These are phyloP conservation scores for Conringia planisiliqua DNA, from an alignment of 345 rosid genomes.

Conservation along the genomic window DNA sequence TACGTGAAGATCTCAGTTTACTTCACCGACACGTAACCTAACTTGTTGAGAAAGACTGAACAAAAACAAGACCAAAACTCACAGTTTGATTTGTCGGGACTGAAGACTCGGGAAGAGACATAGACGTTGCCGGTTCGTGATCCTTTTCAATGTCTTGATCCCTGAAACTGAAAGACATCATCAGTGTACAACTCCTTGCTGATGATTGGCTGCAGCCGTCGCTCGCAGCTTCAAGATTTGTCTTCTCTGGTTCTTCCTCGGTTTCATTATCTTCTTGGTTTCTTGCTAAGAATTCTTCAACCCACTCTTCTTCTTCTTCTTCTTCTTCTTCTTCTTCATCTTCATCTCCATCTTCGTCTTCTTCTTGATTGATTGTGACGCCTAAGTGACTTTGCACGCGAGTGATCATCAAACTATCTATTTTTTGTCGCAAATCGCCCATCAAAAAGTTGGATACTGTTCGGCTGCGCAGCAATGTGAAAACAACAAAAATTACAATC, in stretches of 20 bases:
- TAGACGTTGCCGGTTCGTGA: conserved; percentile 35
- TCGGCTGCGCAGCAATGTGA: conserved; percentile 40
- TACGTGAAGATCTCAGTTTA: not conserved
- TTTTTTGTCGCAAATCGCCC: conserved; percentile 65
- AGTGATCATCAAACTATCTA: conserved; percentile 59
- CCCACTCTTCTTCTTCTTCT: conserved; percentile 19
- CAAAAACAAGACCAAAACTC: conserved; percentile 29
- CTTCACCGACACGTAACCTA: conserved; percentile 12
- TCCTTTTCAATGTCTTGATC: conserved; percentile 42
- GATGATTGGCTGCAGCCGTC: conserved; percentile 46
- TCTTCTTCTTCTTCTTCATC: not conserved
- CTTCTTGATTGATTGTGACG: conserved; percentile 25
- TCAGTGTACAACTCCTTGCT: conserved; percentile 22
- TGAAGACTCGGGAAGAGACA: conserved; percentile 25
- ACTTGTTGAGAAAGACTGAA: not conserved
- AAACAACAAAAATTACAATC: not conserved
- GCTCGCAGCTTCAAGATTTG: conserved; percentile 39
- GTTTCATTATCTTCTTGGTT: conserved; percentile 30
- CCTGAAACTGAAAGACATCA: conserved; percentile 50
- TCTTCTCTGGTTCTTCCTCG: conserved; percentile 32
- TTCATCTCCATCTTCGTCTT: conserved; percentile 1
- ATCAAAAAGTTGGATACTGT: conserved; percentile 70
- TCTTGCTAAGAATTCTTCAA: conserved; percentile 22
- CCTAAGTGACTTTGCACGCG: conserved; percentile 43
- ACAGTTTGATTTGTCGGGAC: conserved; percentile 41